phyloP scores from a whole-genome alignment of 2,329 filamentous ascomycete genomes.

The Curvularia hawaiiensis region DNA sequence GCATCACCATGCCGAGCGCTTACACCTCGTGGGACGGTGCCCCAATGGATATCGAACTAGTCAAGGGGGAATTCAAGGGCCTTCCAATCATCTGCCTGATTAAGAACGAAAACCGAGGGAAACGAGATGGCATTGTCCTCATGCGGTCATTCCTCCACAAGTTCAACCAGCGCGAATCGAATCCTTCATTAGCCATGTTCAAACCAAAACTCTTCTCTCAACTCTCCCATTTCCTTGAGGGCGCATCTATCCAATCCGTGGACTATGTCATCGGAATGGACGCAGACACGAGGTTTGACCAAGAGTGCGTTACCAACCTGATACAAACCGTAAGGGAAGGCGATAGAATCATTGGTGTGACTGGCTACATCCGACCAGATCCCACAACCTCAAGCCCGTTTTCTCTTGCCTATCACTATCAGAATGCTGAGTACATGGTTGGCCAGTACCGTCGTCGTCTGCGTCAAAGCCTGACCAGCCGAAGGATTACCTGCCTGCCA shows the following conservation, averaged over 20 bases:
- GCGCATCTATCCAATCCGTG: slow-evolving; percentile 1
- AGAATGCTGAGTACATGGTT: slow-evolving; percentile 12
- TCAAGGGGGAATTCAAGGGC: slow-evolving; percentile 10
- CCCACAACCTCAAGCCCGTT: background rate
- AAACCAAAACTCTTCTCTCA: slow-evolving; percentile 4
- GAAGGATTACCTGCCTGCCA: slow-evolving; percentile 9
- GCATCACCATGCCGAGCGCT: background rate
- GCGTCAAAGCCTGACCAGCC: slow-evolving; percentile 10
- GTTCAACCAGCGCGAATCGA: slow-evolving; percentile 6
- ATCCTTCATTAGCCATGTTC: slow-evolving; percentile 4
- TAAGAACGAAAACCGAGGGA: slow-evolving; percentile 13
- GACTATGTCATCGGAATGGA: slow-evolving; percentile 11
- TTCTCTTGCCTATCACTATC: slow-evolving; percentile 6
- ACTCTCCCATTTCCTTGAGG: slow-evolving; percentile 1
- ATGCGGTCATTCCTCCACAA: slow-evolving; percentile 9
- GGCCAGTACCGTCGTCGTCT: slow-evolving; percentile 10
- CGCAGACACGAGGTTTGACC: slow-evolving; percentile 10
- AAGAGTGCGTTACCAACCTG: slow-evolving; percentile 2
- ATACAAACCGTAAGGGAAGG: slow-evolving; percentile 11
- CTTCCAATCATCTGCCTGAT: slow-evolving; percentile 9
- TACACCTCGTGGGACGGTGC: slow-evolving; percentile 10
- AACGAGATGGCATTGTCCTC: slow-evolving; percentile 10
- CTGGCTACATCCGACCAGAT: slow-evolving; percentile 8
- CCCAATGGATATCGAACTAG: slow-evolving; percentile 5
- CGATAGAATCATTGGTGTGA: slow-evolving; percentile 5